Conservation (phyloP, 2,329 filamentous ascomycete species). For the Fusarium sambucinum region DNA sequence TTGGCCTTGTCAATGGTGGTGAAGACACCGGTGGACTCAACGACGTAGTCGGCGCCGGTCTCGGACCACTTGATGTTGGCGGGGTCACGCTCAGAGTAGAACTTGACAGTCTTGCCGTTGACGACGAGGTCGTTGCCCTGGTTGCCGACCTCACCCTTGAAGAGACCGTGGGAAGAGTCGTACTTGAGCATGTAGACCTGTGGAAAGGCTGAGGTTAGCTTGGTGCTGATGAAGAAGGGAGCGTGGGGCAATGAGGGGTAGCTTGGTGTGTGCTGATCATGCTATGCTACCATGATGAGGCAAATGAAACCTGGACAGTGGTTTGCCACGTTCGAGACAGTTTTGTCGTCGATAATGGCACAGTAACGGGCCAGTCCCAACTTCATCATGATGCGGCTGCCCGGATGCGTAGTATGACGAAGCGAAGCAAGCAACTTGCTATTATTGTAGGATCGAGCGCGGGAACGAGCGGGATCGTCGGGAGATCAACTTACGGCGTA, state of each 20-base stretch:
- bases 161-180: constrained; percentile 95
- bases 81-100: constrained; percentile 95
- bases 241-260: constrained; percentile 35
- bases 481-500: constrained; percentile 83
- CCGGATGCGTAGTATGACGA: background rate
- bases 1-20: constrained; percentile 97
- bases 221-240: constrained; percentile 14
- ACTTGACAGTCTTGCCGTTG: constrained; percentile 95
- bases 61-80: constrained; percentile 89
- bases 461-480: background rate
- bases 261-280: constrained; percentile 9
- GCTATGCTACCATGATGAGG: background rate
- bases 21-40: constrained; percentile 99
- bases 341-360: background rate
- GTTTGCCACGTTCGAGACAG: background rate
- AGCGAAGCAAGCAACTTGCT: background rate
- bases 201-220: constrained; percentile 20
- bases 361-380: background rate
- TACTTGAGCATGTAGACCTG: constrained; percentile 99
- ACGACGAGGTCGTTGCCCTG: constrained; percentile 79
- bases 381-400: background rate
- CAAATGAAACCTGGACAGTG: background rate
- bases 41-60: constrained; percentile 90
- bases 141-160: constrained; percentile 90
- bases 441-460: constrained; percentile 15